phyloP scores from a whole-genome alignment of 768 basidiomycete species.

The Termitomyces sp. region DNA sequence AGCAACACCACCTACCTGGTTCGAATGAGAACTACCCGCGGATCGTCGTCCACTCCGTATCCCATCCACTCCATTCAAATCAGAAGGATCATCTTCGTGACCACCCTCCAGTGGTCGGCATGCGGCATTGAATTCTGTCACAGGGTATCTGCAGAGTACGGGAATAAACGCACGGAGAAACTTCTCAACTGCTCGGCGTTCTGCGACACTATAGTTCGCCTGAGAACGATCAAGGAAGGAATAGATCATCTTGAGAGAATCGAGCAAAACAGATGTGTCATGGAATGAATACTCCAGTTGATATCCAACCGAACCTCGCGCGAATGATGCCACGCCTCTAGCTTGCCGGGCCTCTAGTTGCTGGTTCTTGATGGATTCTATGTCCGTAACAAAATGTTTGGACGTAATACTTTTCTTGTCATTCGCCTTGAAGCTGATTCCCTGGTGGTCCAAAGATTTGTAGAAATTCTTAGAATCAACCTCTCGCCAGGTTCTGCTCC shows the following conservation, averaged over 20 bases:
- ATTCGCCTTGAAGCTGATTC: constrained; percentile 88
- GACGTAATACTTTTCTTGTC: constrained; percentile 92
- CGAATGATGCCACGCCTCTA: constrained; percentile 31
- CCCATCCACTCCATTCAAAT: constrained; percentile 26
- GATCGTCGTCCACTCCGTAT: constrained; percentile 43
- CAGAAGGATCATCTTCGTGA: constrained; percentile 34
- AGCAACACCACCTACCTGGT: constrained; percentile 39
- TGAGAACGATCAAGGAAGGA: constrained; percentile 88
- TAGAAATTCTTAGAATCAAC: constrained; percentile 97
- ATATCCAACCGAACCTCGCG: constrained; percentile 44
- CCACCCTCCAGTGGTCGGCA: constrained; percentile 51
- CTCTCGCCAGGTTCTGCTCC: constrained; percentile 96
- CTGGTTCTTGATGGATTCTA: constrained; percentile 61
- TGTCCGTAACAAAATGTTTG: constrained; percentile 76
- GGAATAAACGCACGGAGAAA: constrained; percentile 86
- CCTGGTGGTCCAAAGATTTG: constrained; percentile 96
- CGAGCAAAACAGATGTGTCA: constrained; percentile 78
- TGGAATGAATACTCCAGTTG: constrained; percentile 79
- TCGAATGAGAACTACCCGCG: constrained; percentile 32
- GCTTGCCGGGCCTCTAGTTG: constrained; percentile 41
- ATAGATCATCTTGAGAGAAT: constrained; percentile 85
- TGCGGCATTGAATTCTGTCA: constrained; percentile 60
- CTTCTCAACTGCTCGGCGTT: constrained; percentile 78
- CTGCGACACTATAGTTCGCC: constrained; percentile 64
- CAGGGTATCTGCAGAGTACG: constrained; percentile 65